Evolutionary conservation across 192 early-diverging fungal species (phyloP).

Genomic region (Radiomyces spectabilis): DNA sequence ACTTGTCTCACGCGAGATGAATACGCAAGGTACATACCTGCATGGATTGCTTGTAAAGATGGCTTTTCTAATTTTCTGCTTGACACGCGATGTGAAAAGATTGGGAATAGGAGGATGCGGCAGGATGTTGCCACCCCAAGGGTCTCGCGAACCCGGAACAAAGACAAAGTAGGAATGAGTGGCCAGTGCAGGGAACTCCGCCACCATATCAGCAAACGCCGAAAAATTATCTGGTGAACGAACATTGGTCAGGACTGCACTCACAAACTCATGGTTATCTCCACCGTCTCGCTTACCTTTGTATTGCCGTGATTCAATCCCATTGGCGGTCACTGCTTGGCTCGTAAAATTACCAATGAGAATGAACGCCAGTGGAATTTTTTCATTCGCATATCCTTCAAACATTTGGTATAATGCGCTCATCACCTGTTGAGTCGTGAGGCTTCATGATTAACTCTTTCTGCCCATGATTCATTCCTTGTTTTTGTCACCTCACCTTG

Average conservation of each 20-base stretch:
- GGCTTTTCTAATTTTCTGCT: slow-evolving; percentile 46
- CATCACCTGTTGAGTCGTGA: slow-evolving; percentile 55
- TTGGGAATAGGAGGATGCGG: slow-evolving; percentile 72
- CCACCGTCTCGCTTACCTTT: slow-evolving; percentile 28
- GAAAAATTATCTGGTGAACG: slow-evolving; percentile 16
- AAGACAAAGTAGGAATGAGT: slow-evolving; percentile 72
- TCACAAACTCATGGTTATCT: background rate
- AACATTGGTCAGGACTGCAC: too few species aligned
- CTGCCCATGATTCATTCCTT: background rate
- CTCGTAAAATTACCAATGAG: slow-evolving; percentile 85
- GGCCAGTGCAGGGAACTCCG: slow-evolving; percentile 54
- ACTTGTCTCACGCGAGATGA: too few species aligned
- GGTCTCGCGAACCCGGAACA: slow-evolving; percentile 85
- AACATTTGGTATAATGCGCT: slow-evolving; percentile 65
- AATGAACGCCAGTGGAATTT: slow-evolving; percentile 76
- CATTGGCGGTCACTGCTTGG: slow-evolving; percentile 56
- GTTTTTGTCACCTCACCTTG: slow-evolving; percentile 35
- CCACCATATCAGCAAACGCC: slow-evolving; percentile 56
- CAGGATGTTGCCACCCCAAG: slow-evolving; percentile 62
- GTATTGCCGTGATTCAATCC: slow-evolving; percentile 56
- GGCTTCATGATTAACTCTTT: background rate
- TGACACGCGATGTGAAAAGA: slow-evolving; percentile 56
- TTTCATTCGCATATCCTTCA: slow-evolving; percentile 58
- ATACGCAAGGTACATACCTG: slow-evolving; percentile 31
- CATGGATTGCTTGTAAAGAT: slow-evolving; percentile 82